Percentiles rank a stretch among this genome's conserved stretches.
Conservation (phyloP, 352 stramenopile genomes). For the Globisporangium cederbergense region DNA sequence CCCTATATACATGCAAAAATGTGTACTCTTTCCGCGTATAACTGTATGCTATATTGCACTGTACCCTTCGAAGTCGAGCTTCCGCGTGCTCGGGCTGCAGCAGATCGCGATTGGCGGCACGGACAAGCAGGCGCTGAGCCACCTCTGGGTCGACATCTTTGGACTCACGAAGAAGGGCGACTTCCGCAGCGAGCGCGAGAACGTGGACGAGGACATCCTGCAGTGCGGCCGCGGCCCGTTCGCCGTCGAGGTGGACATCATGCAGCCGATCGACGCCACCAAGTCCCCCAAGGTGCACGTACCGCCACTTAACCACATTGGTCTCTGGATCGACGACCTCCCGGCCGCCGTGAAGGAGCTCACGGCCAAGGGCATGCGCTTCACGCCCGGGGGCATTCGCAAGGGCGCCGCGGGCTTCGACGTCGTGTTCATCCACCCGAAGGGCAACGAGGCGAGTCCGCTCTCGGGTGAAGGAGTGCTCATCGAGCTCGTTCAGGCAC, state of each 20-base stretch:
- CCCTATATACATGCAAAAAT: not conserved
- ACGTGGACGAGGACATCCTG: conserved; percentile 98
- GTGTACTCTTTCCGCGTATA: not conserved
- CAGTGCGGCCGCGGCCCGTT: conserved; percentile 88
- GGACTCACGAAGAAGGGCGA: conserved; percentile 64
- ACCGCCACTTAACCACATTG: conserved; percentile 97
- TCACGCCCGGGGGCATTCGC: conserved; percentile 96
- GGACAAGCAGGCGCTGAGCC: conserved; percentile 85
- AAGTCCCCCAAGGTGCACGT: conserved; percentile 94
- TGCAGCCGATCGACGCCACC: conserved; percentile 94
- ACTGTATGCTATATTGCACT: not conserved
- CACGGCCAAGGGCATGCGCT: conserved; percentile 89
- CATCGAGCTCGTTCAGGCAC: conserved; percentile 97
- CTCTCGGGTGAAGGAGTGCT: conserved; percentile 94
- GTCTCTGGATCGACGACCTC: conserved; percentile 97
- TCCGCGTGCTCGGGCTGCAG: conserved; percentile 95
- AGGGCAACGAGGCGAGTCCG: conserved; percentile 91
- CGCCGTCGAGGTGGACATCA: conserved; percentile 97
- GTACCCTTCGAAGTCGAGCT: conserved; percentile 55
- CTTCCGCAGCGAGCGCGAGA: conserved; percentile 90
- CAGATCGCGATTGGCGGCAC: conserved; percentile 95
- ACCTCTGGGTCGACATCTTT: conserved; percentile 85
- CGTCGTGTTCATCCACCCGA: conserved; percentile 98
- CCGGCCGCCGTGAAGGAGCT: conserved; percentile 91
- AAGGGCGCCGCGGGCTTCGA: conserved; percentile 96